Base-by-base conservation (phyloP, 768 basidiomycete species). In the Pleurotus sapidus region DNA sequence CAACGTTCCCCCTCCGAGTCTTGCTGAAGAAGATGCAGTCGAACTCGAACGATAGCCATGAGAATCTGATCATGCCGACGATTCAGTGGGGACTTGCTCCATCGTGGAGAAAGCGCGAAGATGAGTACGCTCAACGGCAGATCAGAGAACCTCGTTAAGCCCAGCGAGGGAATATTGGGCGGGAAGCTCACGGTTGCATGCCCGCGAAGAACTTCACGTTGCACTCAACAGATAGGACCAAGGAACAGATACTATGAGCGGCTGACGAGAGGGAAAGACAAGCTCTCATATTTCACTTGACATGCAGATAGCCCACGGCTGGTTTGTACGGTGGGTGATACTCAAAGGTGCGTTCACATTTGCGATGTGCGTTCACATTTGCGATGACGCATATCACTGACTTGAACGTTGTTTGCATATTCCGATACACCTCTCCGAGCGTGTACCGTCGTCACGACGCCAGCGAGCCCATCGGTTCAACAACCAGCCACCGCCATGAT, bases 51-150 rank as follows among this genome's bases (percentile, higher is more conserved):
- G 30, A 34, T 34, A 34, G 30, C 30, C 30, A 4, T 34, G 30
- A 11, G 9, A 30, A 15, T 30, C 7, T 86, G n/a, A 73, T 88
- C 20, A 68, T 95, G 60, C 89, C 91, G 34, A 88, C 89, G 0
- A 93, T 93, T 91, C 86, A 80, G 58, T 98, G 95, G 95, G 94
- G 95, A 5, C 76, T 95, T 1, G 83, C 93, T 2, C 92, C 91
- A 0, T 86, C 89, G 67, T 94, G 88, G 87, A 83, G 78, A 66
- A 93, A 91, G 66, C 70, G 74, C 39, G 91, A 95, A 60, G 84
- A 88, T 93, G 40, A 91, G 83, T 63, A 97, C 95, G 0, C 96
- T 91, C 59, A 98, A 98, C 62, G 95, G 95, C 0, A 84, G 94
- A 17, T 77, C 86, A 1, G 96, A 98, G 70, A 88, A 86, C 53